Conservation (phyloP, 257 asterid genomes). For the Petrea volubilis region DNA sequence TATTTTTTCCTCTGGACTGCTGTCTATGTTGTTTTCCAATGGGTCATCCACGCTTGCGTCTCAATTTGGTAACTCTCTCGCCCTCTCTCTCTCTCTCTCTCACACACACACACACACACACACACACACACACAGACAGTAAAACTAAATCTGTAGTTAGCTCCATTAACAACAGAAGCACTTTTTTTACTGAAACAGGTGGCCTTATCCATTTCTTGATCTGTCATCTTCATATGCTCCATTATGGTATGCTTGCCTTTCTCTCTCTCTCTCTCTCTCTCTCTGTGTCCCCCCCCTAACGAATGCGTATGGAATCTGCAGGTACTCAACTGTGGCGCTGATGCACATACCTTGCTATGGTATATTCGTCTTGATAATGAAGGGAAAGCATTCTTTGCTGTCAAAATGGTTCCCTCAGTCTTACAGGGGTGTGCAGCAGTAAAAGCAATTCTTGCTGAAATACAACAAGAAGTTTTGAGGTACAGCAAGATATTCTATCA, state of each 20-base stretch:
- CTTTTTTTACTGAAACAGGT: slow-evolving; percentile 54
- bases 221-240: slow-evolving; percentile 85
- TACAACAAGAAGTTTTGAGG: slow-evolving; percentile 27
- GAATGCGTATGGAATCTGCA: slow-evolving; percentile 35
- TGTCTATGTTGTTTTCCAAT: slow-evolving; percentile 66
- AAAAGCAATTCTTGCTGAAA: slow-evolving; percentile 15
- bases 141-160: background rate
- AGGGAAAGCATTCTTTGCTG: slow-evolving; percentile 64
- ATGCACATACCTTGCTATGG: slow-evolving; percentile 93
- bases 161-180: background rate
- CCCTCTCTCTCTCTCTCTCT: too few relatives aligned
- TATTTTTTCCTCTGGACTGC: slow-evolving; percentile 82
- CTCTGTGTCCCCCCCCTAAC: too few relatives aligned
- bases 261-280: too few relatives aligned
- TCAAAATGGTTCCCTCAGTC: slow-evolving; percentile 81
- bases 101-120: too few relatives aligned
- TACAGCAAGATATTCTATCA: background rate
- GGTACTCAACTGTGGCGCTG: slow-evolving; percentile 88
- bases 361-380: slow-evolving; percentile 63
- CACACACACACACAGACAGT: too few relatives aligned
- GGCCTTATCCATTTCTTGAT: slow-evolving; percentile 98
- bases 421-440: slow-evolving; percentile 37
- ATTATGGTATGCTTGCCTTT: slow-evolving; percentile 58
- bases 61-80: slow-evolving; percentile 57
- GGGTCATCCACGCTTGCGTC: slow-evolving; percentile 79